Base-by-base conservation (phyloP, 2,329 filamentous ascomycete genomes). In the Triangularia setosa region DNA sequence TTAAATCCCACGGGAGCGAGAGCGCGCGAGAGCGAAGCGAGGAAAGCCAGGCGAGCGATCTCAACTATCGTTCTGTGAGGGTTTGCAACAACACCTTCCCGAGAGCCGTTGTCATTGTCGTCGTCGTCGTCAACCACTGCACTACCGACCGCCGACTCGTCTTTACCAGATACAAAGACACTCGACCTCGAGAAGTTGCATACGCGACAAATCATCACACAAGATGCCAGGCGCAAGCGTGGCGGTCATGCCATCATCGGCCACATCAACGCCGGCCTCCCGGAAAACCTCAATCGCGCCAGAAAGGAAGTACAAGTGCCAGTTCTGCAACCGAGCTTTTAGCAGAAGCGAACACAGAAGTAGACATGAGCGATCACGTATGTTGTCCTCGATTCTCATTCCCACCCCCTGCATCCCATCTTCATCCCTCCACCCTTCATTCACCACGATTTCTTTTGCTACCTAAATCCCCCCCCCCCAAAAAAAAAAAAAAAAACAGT, bases 231-330 rank as follows among this genome's bases (percentile, higher is more conserved):
- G 86, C 81, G 85, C 88, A 77, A 85, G 80, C 77, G 85, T 89
- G 79, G 87, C 88, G 73, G 83, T 86, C 72, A 81, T 84, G 72
- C 80, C 87, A 72, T 81, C 90, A 75, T 79, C 86, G 72, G 84
- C 86, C 75, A 81, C 87, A 75, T 86, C 92, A 75, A 86, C 88
- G 75, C 85, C 90, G 76, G 85, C 86, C 72, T 84, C 89, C 74
- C 88, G 91, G 79, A 96, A 96, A 80, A 79, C 89, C 70, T 83
- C 90, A 67, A 81, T 89, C 72, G 89, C 87, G 72, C 92, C 93
- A 63, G 95, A 98, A 83, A 94, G 96, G 84, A 97, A 97, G 81
- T 99, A 99, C 87, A 97, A 98, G 79, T 99, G 95, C 82, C 93
- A 97, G 83, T 98, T 97, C 80, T 98, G 95, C 83, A 93, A 93